phyloP scores from a whole-genome alignment of 768 basidiomycete genomes.

The Psilocybe cyanescens region DNA sequence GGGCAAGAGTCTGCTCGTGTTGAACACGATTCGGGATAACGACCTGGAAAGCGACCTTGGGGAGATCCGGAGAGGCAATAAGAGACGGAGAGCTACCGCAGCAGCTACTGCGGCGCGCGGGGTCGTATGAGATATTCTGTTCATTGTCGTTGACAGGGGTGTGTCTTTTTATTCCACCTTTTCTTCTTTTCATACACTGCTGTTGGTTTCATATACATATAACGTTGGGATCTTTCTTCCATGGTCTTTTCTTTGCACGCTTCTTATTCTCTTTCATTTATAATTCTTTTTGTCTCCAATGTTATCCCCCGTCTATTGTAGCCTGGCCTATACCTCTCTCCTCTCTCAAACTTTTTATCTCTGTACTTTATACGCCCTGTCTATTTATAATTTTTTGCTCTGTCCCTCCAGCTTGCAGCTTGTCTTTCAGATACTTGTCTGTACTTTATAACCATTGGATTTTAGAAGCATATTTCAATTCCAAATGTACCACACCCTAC shows the following conservation, averaged over 20 bases:
- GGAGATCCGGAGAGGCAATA: slow-evolving; percentile 79
- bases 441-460: background rate
- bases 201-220: background rate
- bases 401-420: background rate
- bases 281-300: background rate
- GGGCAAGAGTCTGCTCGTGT: slow-evolving; percentile 69
- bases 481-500: background rate
- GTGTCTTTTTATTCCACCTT: slow-evolving; percentile 24
- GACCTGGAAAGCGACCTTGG: slow-evolving; percentile 79
- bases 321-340: background rate
- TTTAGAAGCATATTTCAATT: background rate
- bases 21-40: slow-evolving; percentile 62
- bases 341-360: background rate
- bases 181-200: slow-evolving; percentile 20
- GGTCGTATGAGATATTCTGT: slow-evolving; percentile 2
- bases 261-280: background rate
- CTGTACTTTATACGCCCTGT: background rate
- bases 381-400: background rate
- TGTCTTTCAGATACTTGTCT: background rate
- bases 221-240: background rate
- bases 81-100: slow-evolving; percentile 43
- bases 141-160: background rate
- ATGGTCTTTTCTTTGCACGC: background rate
- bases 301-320: background rate
- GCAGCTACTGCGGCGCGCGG: slow-evolving; percentile 27